Conservation (phyloP, 2,329 filamentous ascomycete genomes). For the Aspergillus sp. region DNA sequence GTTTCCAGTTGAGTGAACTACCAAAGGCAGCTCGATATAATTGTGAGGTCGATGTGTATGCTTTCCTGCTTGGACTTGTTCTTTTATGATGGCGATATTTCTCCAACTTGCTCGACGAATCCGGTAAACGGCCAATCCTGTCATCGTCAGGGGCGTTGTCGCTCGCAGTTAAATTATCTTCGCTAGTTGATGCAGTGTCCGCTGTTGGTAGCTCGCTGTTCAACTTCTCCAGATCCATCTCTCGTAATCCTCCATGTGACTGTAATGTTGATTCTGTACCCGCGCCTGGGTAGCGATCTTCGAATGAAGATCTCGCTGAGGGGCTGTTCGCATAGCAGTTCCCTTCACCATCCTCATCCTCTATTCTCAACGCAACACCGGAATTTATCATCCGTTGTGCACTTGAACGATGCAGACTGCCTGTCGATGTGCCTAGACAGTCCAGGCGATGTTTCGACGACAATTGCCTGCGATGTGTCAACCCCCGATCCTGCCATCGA, state of each 20-base stretch:
- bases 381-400: slow-evolving; percentile 32
- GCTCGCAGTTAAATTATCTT: background rate
- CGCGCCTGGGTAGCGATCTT: slow-evolving; percentile 4
- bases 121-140: background rate
- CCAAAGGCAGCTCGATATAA: slow-evolving; percentile 29
- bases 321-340: slow-evolving; percentile 8
- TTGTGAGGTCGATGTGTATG: slow-evolving; percentile 24
- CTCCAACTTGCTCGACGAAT: background rate
- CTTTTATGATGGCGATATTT: slow-evolving; percentile 12
- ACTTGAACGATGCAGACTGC: slow-evolving; percentile 22
- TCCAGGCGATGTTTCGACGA: slow-evolving; percentile 22
- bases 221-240: background rate
- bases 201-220: background rate
- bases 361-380: slow-evolving; percentile 26
- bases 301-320: slow-evolving; percentile 1
- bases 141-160: background rate
- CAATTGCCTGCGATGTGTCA: slow-evolving; percentile 19
- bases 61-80: slow-evolving; percentile 21
- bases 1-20: slow-evolving; percentile 26
- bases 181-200: background rate
- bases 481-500: slow-evolving; percentile 21
- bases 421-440: slow-evolving; percentile 20
- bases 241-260: background rate
- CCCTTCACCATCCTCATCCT: slow-evolving; percentile 23
- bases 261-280: background rate